Percentiles rank a stretch among this genome's conserved stretches.
Conservation (phyloP, 805 yeast species). For the Ogataea paradorogensis region DNA sequence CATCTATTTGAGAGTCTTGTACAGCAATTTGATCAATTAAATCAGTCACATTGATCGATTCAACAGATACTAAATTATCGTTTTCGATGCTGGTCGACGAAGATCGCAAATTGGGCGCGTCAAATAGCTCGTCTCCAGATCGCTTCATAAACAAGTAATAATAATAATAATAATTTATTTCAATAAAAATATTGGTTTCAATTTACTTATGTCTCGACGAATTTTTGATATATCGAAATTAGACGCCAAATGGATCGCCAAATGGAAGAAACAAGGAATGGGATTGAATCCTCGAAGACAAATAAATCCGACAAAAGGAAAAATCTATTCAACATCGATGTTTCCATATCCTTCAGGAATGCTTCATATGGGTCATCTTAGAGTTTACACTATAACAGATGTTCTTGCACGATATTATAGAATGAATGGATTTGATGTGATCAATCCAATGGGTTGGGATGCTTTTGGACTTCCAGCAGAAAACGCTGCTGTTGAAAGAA, state of each 20-base stretch:
- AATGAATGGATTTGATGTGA: slow-evolving; percentile 70
- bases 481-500: slow-evolving; percentile 91
- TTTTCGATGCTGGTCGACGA: slow-evolving; percentile 5
- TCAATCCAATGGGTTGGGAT: slow-evolving; percentile 99
- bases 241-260: slow-evolving; percentile 52
- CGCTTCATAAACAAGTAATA: slow-evolving; percentile 7
- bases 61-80: slow-evolving; percentile 1
- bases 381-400: slow-evolving; percentile 92
- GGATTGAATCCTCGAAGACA: slow-evolving; percentile 32
- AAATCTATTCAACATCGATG: slow-evolving; percentile 73
- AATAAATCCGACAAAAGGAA: slow-evolving; percentile 14
- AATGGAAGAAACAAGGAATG: slow-evolving; percentile 39
- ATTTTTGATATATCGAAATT: slow-evolving; percentile 30
- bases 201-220: slow-evolving; percentile 12
- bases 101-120: neutral
- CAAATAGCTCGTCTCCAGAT: slow-evolving; percentile 6
- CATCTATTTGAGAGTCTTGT: slow-evolving; percentile 24
- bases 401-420: slow-evolving; percentile 74
- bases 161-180: neutral
- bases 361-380: slow-evolving; percentile 88
- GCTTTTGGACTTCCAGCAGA: slow-evolving; percentile 98
- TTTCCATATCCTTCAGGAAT: slow-evolving; percentile 96
- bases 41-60: slow-evolving; percentile 4
- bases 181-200: neutral
- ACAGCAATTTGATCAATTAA: slow-evolving; percentile 15